phyloP scores from a whole-genome alignment of 1,284 basidiomycete species.

The Apiotrichum gracile region DNA sequence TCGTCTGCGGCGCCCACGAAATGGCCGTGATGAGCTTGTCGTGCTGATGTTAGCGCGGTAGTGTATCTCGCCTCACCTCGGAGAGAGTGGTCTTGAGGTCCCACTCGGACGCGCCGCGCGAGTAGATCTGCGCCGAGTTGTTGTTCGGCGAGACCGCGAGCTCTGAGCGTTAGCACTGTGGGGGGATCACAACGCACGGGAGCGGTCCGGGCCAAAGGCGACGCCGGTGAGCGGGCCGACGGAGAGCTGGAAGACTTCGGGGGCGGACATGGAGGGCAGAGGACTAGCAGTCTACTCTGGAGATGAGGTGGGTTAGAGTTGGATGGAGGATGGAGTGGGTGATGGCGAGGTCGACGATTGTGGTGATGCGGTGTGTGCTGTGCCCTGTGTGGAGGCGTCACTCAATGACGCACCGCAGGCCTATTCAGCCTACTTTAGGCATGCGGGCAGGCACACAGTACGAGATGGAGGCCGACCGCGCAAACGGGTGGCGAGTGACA shows the following conservation, averaged over 20 bases:
- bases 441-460: too few species aligned
- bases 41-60: conserved; percentile 57
- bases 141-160: conserved; percentile 87
- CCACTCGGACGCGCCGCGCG: conserved; percentile 63
- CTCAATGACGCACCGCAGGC: too few species aligned
- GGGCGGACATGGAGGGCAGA: conserved; percentile 57
- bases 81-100: conserved; percentile 69
- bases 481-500: too few species aligned
- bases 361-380: too few species aligned
- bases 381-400: too few species aligned
- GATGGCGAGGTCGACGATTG: neutral
- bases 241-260: conserved; percentile 71
- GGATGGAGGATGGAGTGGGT: neutral
- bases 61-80: conserved; percentile 57
- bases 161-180: conserved; percentile 52
- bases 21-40: conserved; percentile 98
- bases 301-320: neutral
- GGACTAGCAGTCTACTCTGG: conserved; percentile 45
- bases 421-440: too few species aligned
- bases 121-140: conserved; percentile 80
- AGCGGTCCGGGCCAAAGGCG: conserved; percentile 85
- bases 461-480: too few species aligned
- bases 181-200: conserved; percentile 54
- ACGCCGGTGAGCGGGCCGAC: conserved; percentile 83
- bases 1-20: conserved; percentile 95